Base-by-base conservation (phyloP, 148 eudicot species). In the Amaranthus palmeri region DNA sequence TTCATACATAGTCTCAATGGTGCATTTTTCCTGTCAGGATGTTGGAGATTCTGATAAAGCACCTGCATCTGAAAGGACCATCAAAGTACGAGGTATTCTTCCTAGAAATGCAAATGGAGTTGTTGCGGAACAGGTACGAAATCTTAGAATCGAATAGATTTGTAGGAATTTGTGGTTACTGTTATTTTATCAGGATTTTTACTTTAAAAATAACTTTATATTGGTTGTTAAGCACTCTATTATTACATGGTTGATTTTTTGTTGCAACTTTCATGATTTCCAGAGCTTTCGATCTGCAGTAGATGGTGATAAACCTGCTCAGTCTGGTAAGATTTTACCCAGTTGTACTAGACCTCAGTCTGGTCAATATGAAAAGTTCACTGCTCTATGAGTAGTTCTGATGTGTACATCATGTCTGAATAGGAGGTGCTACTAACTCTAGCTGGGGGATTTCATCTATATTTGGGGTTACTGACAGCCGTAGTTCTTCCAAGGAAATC, bases 371-470 rank as follows among this genome's bases (percentile, higher is more conserved):
- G 36, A 25, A 25, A 25, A 0, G 5, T 47, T 36, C 56, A 12
- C 0, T 2, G 11, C 36, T 25, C 36, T 1, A 25, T 25, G 36
- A 25, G 36, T 79, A 50, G 18, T 50, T 55, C 70, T 79, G 64
- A 74, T 70, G 8, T 17, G 72, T 71, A 67, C 10, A 36, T 43
- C 43, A 65, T 73, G 68, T 61, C 56, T 74, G 46, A 45, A 41
- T 83, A 90, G 97, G 86, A 17, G 84, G 77, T 59, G 49, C 77
- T 44, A 42, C 83, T 67, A 82, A 82, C 72, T 84, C 96, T 45
- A 70, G 73, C 70, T 96, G 99, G 99, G 91, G 96, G 45, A 88
- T 96, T 76, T 78, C 99, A 57, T 86, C 97, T 11, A 85, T 96
- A 46, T 96, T 92, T 82, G 87, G 96, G 65, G 83, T 85, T 15